phyloP scores from a whole-genome alignment of 2,329 filamentous ascomycete genomes.

The Penicillium sp. region DNA sequence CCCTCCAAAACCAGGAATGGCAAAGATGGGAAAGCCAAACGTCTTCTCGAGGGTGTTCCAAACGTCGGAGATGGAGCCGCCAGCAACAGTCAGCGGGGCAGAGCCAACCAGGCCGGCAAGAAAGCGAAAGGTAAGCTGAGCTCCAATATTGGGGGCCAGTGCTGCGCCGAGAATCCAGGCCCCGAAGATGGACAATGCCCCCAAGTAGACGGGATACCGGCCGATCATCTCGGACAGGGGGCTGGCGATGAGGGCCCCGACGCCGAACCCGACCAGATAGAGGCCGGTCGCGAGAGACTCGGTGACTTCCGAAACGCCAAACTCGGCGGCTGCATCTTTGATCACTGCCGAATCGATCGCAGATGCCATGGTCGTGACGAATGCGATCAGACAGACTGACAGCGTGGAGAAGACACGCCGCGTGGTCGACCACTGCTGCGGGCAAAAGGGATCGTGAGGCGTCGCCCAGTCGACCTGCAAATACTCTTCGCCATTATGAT shows the following conservation, averaged over 20 bases:
- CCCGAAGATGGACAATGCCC: slow-evolving; percentile 51
- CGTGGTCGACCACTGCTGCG: slow-evolving; percentile 44
- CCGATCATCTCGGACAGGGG: slow-evolving; percentile 56
- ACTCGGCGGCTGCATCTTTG: slow-evolving; percentile 49
- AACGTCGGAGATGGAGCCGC: slow-evolving; percentile 52
- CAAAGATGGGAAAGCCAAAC: slow-evolving; percentile 56
- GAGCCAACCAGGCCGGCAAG: slow-evolving; percentile 54
- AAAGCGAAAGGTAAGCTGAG: slow-evolving; percentile 55
- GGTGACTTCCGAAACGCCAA: slow-evolving; percentile 57
- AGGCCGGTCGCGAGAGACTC: slow-evolving; percentile 53
- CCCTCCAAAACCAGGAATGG: slow-evolving; percentile 49
- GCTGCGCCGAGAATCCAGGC: slow-evolving; percentile 55
- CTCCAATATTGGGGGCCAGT: slow-evolving; percentile 54
- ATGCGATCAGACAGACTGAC: slow-evolving; percentile 54
- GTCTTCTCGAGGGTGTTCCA: slow-evolving; percentile 53
- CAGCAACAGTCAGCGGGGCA: slow-evolving; percentile 50
- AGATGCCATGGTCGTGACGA: slow-evolving; percentile 57
- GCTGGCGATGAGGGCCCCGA: slow-evolving; percentile 53
- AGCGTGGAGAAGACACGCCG: slow-evolving; percentile 47
- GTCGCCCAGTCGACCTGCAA: slow-evolving; percentile 42
- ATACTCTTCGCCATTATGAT: slow-evolving; percentile 11
- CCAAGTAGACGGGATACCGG: slow-evolving; percentile 56
- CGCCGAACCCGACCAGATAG: slow-evolving; percentile 52
- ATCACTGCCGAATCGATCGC: slow-evolving; percentile 58
- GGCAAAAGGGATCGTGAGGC: slow-evolving; percentile 39